A percentile compares a stretch with the other conserved stretches of the same genome.
Conservation (phyloP, 441 rosid genomes). For the Francoa sonchifolia region DNA sequence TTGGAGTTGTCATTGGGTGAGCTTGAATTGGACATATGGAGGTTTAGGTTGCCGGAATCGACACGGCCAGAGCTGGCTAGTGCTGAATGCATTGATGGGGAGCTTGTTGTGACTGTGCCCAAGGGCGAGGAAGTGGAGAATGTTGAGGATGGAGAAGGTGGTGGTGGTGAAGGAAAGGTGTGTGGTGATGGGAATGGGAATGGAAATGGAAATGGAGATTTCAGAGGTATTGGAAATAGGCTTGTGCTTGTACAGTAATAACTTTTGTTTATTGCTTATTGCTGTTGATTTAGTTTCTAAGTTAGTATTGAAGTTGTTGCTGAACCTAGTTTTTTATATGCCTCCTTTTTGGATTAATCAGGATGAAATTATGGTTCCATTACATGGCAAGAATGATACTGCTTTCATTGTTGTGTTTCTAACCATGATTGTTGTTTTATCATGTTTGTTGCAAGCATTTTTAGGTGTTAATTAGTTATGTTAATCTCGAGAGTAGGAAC, state of each 20-base stretch:
- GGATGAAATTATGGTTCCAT: too few species aligned
- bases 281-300: conserved; percentile 10
- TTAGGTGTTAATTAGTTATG: too few species aligned
- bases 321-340: too few species aligned
- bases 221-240: conserved; percentile 66
- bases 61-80: conserved; percentile 89
- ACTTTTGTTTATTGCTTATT: not conserved
- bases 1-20: conserved; percentile 46
- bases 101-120: conserved; percentile 75
- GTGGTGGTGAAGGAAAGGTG: conserved; percentile 13
- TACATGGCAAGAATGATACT: too few species aligned
- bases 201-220: too few species aligned
- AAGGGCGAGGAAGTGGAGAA: conserved; percentile 34
- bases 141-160: conserved; percentile 20
- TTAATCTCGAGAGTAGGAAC: too few species aligned
- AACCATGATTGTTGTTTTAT: too few species aligned
- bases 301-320: conserved; percentile 16
- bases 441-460: too few species aligned
- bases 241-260: conserved; percentile 80
- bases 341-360: too few species aligned
- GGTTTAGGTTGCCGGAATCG: conserved; percentile 75
- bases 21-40: conserved; percentile 88
- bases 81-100: conserved; percentile 57
- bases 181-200: too few species aligned
- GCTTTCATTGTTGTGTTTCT: too few species aligned